Conservation (phyloP, 768 basidiomycete genomes). For the Rhodosporidiobolus odoratus region DNA sequence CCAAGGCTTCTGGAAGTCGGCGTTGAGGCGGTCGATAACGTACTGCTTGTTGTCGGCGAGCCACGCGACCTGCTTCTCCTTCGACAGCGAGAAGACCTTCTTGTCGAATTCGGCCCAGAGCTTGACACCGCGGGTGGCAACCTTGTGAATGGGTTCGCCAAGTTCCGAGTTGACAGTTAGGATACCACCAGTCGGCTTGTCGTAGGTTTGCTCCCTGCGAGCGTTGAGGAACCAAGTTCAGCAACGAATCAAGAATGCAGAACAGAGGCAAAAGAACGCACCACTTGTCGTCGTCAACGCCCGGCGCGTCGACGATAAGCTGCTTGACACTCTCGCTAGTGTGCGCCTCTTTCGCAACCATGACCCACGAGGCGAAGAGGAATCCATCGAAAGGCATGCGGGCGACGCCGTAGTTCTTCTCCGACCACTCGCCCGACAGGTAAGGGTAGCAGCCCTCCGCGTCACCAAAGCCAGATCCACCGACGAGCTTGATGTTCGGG, state of each 20-base stretch:
- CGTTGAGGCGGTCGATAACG: constrained; percentile 85
- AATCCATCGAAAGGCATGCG: constrained; percentile 99
- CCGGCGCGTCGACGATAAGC: constrained; percentile 87
- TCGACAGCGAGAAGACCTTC: constrained; percentile 86
- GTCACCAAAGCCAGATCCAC: constrained; percentile 85
- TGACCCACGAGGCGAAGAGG: constrained; percentile 90
- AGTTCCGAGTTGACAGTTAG: constrained; percentile 95
- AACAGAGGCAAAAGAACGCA: constrained; percentile 1
- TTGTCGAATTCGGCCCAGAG: constrained; percentile 99
- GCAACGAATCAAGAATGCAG: not conserved
- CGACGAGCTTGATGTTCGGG: constrained; percentile 80
- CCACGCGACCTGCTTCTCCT: constrained; percentile 91
- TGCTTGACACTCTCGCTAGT: constrained; percentile 92
- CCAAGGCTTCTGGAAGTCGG: constrained; percentile 77
- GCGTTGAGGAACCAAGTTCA: not conserved
- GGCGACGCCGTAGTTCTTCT: constrained; percentile 69
- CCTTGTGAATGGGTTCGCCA: constrained; percentile 93
- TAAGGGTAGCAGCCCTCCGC: constrained; percentile 91
- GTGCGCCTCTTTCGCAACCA: constrained; percentile 98
- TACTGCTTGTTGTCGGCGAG: constrained; percentile 78
- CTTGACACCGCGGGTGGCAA: constrained; percentile 92
- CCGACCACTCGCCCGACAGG: constrained; percentile 91
- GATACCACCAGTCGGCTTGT: constrained; percentile 89
- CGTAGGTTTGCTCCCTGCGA: constrained; percentile 76
- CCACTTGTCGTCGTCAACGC: constrained; percentile 80